These are phyloP conservation scores for Pseudopithomyces chartarum DNA, from an alignment of 2,329 filamentous ascomycete genomes.

Conservation along the genomic window DNA sequence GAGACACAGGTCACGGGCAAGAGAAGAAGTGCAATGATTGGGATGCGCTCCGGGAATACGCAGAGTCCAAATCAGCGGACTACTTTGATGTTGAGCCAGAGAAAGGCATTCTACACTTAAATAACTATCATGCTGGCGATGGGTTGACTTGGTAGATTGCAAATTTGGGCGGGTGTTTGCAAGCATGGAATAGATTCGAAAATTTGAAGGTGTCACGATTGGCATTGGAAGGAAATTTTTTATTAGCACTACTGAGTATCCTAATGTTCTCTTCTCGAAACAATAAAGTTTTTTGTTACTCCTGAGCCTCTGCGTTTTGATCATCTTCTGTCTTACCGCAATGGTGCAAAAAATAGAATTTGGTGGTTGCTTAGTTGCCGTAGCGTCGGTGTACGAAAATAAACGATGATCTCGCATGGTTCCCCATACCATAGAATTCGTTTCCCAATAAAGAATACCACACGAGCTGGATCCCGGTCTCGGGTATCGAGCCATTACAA, in stretches of 20 bases:
- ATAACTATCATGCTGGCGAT: conserved; percentile 9
- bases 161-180: no score
- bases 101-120: conserved; percentile 8
- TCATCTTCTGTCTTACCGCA: neutral
- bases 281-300: no score
- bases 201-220: neutral
- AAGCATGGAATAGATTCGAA: neutral
- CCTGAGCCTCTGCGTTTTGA: no score
- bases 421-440: neutral
- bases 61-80: conserved; percentile 7
- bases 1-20: conserved; percentile 8
- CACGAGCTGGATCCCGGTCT: neutral
- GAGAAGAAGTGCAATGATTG: conserved; percentile 10
- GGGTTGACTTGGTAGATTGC: conserved; percentile 4
- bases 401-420: neutral
- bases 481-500: no score
- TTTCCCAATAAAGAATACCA: neutral
- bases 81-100: conserved; percentile 12
- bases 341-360: neutral
- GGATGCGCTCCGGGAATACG: conserved; percentile 10
- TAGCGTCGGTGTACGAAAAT: conserved; percentile 4
- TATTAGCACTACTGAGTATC: no score
- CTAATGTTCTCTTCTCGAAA: no score
- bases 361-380: neutral
- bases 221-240: no score